Base-by-base conservation (phyloP, 208 protist genomes). In the Borovskyia barvae region DNA sequence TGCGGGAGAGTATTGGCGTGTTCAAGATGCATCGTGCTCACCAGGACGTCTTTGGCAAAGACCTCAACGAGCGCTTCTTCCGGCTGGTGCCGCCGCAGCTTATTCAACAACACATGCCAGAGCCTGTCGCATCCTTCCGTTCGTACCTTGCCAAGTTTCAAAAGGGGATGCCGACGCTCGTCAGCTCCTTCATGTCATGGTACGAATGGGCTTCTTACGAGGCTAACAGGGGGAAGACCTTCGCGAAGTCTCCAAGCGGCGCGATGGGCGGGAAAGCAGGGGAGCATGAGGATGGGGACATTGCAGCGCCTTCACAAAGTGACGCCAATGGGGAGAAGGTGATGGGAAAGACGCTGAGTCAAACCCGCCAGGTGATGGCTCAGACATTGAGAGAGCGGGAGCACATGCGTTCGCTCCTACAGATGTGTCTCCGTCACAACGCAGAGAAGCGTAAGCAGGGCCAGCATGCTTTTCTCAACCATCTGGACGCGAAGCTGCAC, bases 381-480 rank as follows among this genome's bases (percentile, higher is more conserved):
- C 75, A 89, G 68, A 90, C 72, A 11, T 65, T 92, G 33, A 64
- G 71, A 43, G 89, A 95, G 59, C 75, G 89, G 20, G 76, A 68
- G 56, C 89, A 95, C 67, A 74, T 95, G 56, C 80, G 82, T 3
- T 76, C 84, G 8, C 64, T 95, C 50, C 65, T 95, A 28, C 75
- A 85, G 56, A 95, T 95, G 89, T 92, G 85, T 48, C 48, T 92
- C 12, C 81, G 89, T 20, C 85, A 93, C 75, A 93, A 95, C 70
- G 66, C 58, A 8, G 51, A 66, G 24, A 69, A 75, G 59, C 82
- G 89, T 20, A 80, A 81, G 60, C 81, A 90, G 46, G 89, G 89
- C 9, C 85, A 88, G 46, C 82, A 90, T 53, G 78, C 89, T 7
- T 80, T 95, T n/a, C 58, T 93, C 17, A 92, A 93, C 65, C 82